A percentile compares a stretch with the other conserved stretches of the same genome.
Conservation (phyloP, 83 land plant species). For the Diphasiastrum complanatum region DNA sequence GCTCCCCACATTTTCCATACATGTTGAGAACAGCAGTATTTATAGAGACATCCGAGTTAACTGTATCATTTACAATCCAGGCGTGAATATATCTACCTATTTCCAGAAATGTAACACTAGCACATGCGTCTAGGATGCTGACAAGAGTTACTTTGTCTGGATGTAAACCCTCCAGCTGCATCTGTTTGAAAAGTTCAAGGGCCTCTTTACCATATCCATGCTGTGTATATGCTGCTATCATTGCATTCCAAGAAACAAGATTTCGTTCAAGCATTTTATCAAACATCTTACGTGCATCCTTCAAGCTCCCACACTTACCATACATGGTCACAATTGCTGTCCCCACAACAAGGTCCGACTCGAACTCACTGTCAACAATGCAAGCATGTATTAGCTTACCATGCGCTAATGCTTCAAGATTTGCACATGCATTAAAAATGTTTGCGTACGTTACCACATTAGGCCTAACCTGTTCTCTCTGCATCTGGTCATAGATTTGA, state of each 20-base stretch:
- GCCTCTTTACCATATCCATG: too few relatives aligned
- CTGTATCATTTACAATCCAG: neutral
- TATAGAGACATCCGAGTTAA: neutral
- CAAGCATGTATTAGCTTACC: neutral
- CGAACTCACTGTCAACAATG: neutral
- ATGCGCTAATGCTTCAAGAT: neutral
- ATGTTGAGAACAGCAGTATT: neutral
- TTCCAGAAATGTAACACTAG: neutral
- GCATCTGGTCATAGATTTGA: neutral
- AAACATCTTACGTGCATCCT: too few relatives aligned
- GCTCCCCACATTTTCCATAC: neutral
- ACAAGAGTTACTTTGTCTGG: neutral
- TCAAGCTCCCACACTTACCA: too few relatives aligned
- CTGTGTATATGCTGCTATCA: too few relatives aligned
- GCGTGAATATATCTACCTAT: neutral
- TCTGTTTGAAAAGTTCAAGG: too few relatives aligned
- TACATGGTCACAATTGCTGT: too few relatives aligned
- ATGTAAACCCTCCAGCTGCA: too few relatives aligned
- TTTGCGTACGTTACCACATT: neutral
- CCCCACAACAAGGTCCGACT: too few relatives aligned
- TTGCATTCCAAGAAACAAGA: too few relatives aligned
- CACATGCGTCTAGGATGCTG: constrained; percentile 1
- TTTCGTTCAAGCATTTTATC: too few relatives aligned
- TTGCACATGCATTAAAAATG: neutral
- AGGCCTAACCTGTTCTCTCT: neutral